Conservation (phyloP, 2,329 filamentous ascomycete species). For the Coniochaeta prunicola region DNA sequence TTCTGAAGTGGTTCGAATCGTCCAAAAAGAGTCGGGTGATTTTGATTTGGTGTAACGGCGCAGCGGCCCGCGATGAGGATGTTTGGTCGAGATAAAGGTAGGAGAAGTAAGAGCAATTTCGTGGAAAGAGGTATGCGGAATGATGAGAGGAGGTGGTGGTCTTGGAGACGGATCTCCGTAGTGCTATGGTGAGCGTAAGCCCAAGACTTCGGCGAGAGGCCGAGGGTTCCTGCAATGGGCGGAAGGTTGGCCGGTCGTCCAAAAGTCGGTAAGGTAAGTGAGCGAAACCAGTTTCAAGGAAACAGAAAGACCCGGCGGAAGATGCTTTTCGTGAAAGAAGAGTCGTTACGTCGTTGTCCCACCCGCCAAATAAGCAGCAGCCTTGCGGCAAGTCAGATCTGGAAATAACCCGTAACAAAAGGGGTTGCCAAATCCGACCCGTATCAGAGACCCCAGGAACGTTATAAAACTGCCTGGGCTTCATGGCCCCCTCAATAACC, state of each 20-base stretch:
- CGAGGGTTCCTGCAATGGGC: not conserved
- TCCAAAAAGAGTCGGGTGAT: constrained; percentile 1
- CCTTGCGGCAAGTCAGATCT: constrained; percentile 60
- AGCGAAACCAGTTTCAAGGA: constrained; percentile 26
- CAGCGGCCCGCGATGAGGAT: not conserved
- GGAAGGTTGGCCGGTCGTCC: constrained; percentile 3
- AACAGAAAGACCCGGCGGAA: constrained; percentile 20
- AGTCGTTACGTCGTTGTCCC: constrained; percentile 37
- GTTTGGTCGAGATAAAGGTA: not conserved
- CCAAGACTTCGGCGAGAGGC: not conserved
- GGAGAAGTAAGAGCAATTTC: not conserved
- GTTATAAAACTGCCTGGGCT: not conserved
- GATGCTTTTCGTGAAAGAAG: constrained; percentile 25
- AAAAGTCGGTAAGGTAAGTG: constrained; percentile 21
- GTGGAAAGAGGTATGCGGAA: not conserved
- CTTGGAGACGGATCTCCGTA: not conserved
- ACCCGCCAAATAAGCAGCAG: constrained; percentile 42
- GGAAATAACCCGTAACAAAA: constrained; percentile 37
- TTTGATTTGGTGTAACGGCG: not conserved
- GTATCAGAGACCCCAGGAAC: constrained; percentile 28
- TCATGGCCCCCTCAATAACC: not conserved
- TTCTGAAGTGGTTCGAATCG: not conserved
- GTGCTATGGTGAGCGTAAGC: not conserved
- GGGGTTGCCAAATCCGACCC: constrained; percentile 44
- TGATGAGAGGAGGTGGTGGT: not conserved